These are phyloP conservation scores for Cucurbita moschata DNA, from an alignment of 306 rosid genomes.

Conservation along the genomic window DNA sequence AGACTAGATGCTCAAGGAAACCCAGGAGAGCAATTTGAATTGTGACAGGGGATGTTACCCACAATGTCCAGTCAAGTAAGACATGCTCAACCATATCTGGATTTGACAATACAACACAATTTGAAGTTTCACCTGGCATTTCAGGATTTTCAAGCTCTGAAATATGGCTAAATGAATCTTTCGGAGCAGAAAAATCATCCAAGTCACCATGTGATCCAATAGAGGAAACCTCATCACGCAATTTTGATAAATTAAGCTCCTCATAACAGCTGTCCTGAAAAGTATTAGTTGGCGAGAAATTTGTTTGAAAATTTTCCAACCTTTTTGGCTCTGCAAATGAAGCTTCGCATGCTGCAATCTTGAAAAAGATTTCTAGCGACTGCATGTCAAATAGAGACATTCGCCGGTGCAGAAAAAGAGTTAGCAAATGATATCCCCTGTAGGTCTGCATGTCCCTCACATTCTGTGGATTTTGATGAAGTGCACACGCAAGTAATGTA, in stretches of 20 bases:
- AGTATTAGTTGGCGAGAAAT: slow-evolving; percentile 43
- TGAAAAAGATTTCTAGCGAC: slow-evolving; percentile 86
- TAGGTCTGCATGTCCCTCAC: slow-evolving; percentile 85
- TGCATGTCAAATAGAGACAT: slow-evolving; percentile 97
- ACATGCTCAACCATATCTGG: slow-evolving; percentile 99
- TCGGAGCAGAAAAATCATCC: slow-evolving; percentile 84
- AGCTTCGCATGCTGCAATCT: slow-evolving; percentile 98
- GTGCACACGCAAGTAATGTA: slow-evolving; percentile 66
- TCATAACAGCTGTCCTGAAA: slow-evolving; percentile 57
- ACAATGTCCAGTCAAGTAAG: slow-evolving; percentile 95
- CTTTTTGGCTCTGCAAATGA: slow-evolving; percentile 95
- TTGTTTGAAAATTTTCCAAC: slow-evolving; percentile 35
- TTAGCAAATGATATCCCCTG: slow-evolving; percentile 91
- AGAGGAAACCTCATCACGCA: slow-evolving; percentile 77
- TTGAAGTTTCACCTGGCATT: slow-evolving; percentile 72
- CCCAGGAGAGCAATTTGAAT: slow-evolving; percentile 92
- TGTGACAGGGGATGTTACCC: slow-evolving; percentile 77
- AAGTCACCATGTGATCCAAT: slow-evolving; percentile 80
- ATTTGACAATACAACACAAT: slow-evolving; percentile 94
- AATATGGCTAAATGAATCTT: slow-evolving; percentile 83
- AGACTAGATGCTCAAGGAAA: slow-evolving; percentile 92
- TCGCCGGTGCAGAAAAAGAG: slow-evolving; percentile 78
- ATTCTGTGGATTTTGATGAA: slow-evolving; percentile 90
- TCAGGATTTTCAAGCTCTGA: slow-evolving; percentile 93
- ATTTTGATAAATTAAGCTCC: slow-evolving; percentile 59